phyloP scores from a whole-genome alignment of 2,329 filamentous ascomycete genomes.

The Aspergillus eucalypticola region DNA sequence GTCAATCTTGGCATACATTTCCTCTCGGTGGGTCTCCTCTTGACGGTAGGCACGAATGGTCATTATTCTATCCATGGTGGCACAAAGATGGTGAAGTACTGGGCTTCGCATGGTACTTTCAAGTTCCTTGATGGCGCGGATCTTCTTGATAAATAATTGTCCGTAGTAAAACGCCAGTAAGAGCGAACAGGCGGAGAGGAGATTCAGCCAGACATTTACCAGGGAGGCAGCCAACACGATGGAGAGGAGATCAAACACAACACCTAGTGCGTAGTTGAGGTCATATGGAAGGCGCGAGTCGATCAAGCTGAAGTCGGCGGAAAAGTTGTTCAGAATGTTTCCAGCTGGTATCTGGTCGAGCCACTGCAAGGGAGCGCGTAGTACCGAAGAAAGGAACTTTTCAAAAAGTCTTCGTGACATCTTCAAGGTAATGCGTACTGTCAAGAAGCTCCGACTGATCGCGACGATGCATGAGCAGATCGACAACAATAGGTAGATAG shows the following conservation, averaged over 20 bases:
- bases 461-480: not conserved
- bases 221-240: not conserved
- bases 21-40: not conserved
- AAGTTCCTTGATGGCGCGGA: conserved; percentile 3
- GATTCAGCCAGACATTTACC: not conserved
- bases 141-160: not conserved
- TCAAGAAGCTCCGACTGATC: not conserved
- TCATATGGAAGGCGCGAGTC: conserved; percentile 4
- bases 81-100: not conserved
- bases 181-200: not conserved
- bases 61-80: conserved; percentile 2
- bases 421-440: not conserved
- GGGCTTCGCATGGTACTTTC: conserved; percentile 3
- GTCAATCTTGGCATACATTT: not conserved
- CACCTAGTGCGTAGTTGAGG: conserved; percentile 3
- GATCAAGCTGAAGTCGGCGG: conserved; percentile 3
- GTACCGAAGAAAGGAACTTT: not conserved
- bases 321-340: not conserved
- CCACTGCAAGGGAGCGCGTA: conserved; percentile 1
- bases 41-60: conserved; percentile 2
- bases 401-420: conserved; percentile 3
- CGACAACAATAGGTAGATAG: not conserved
- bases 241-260: not conserved
- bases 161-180: conserved; percentile 3
- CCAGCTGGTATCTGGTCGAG: conserved; percentile 2